These are phyloP conservation scores for Prinsepia uniflora DNA, from an alignment of 306 rosid genomes.

Conservation along the genomic window DNA sequence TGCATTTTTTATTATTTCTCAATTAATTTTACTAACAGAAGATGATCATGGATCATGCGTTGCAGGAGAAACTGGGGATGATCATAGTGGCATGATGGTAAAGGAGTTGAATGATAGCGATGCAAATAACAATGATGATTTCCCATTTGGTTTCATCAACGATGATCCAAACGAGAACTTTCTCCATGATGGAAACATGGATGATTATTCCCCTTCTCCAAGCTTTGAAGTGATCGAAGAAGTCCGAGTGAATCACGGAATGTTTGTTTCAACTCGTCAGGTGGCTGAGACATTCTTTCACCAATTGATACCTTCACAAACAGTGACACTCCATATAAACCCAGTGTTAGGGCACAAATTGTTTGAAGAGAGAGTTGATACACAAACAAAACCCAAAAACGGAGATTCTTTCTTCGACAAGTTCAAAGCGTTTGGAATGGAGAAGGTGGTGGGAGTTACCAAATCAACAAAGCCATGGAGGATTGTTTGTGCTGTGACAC, in stretches of 20 bases:
- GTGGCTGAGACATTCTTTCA: conserved; percentile 77
- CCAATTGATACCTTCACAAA: conserved; percentile 77
- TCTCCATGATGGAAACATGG: conserved; percentile 52
- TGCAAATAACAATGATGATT: conserved; percentile 39
- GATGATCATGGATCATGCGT: neutral
- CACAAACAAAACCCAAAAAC: conserved; percentile 22
- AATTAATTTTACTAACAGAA: neutral
- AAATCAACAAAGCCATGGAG: conserved; percentile 35
- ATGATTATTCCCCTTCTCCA: conserved; percentile 57
- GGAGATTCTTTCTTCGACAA: conserved; percentile 20
- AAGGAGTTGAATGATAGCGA: conserved; percentile 45
- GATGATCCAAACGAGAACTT: conserved; percentile 44
- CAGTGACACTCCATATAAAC: conserved; percentile 61
- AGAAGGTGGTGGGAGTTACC: conserved; percentile 27
- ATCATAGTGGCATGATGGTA: conserved; percentile 22
- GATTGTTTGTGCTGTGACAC: conserved; percentile 36
- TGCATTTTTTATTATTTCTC: neutral
- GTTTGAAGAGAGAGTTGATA: conserved; percentile 29
- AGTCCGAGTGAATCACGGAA: conserved; percentile 61
- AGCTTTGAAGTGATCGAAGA: conserved; percentile 78
- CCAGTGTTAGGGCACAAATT: conserved; percentile 34
- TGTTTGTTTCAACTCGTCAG: conserved; percentile 66
- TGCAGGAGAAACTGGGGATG: conserved; percentile 34
- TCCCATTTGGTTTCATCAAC: conserved; percentile 63
- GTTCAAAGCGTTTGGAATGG: conserved; percentile 27